These are phyloP conservation scores for Capronia coronata DNA, from an alignment of 2,329 filamentous ascomycete genomes.

Conservation along the genomic window DNA sequence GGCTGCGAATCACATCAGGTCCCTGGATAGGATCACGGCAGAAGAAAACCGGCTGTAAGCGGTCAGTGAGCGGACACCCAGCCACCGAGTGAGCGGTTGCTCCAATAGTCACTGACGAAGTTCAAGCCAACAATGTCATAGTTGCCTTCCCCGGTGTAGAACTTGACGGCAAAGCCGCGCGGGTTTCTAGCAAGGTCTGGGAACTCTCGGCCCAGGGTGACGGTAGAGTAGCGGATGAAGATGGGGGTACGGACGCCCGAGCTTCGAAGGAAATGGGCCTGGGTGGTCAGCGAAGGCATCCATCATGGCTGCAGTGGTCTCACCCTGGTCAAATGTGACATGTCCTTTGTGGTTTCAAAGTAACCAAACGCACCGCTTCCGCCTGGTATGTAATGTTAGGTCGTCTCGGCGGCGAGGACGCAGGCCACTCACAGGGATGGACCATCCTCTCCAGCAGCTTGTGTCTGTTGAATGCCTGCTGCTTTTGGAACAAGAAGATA, in stretches of 20 bases:
- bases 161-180: slow-evolving; percentile 46
- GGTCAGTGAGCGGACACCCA: slow-evolving; percentile 27
- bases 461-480: slow-evolving; percentile 52
- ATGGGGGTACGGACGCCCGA: slow-evolving; percentile 46
- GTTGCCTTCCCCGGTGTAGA: slow-evolving; percentile 49
- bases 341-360: slow-evolving; percentile 29
- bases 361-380: slow-evolving; percentile 27
- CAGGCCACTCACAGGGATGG: slow-evolving; percentile 26
- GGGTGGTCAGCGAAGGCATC: neutral
- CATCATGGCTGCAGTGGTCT: slow-evolving; percentile 18
- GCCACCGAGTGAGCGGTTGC: neutral
- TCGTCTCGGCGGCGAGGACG: neutral
- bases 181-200: slow-evolving; percentile 45
- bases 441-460: slow-evolving; percentile 43
- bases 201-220: slow-evolving; percentile 41
- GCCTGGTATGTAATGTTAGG: neutral
- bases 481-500: slow-evolving; percentile 49
- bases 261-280: slow-evolving; percentile 38
- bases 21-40: slow-evolving; percentile 61
- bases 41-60: slow-evolving; percentile 39
- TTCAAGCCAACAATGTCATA: slow-evolving; percentile 41
- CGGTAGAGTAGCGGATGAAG: slow-evolving; percentile 44
- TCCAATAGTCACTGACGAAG: neutral
- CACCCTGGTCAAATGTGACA: slow-evolving; percentile 18
- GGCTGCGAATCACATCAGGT: slow-evolving; percentile 66